Percentiles rank a stretch among this genome's conserved stretches.
These are phyloP conservation scores for Capsella bursapastoris DNA, from an alignment of 345 rosid species.

Conservation along the genomic window DNA sequence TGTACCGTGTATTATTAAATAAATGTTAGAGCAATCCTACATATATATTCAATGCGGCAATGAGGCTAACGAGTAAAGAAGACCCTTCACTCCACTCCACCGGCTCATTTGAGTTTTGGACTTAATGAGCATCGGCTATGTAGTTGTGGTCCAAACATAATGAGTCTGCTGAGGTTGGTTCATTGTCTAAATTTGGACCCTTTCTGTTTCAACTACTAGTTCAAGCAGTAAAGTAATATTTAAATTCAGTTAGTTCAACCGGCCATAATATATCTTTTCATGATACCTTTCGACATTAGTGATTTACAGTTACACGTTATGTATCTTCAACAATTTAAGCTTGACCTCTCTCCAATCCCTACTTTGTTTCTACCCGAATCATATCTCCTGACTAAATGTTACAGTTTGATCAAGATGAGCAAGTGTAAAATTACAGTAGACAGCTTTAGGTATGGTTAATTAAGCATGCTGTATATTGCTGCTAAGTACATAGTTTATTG, in stretches of 20 bases:
- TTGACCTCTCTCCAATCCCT: background rate
- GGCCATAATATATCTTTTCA: background rate
- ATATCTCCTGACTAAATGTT: background rate
- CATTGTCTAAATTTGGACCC: constrained; percentile 12
- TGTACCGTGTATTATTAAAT: background rate
- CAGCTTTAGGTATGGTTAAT: background rate
- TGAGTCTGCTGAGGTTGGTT: constrained; percentile 35
- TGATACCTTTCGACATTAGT: background rate
- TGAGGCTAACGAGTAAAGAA: constrained; percentile 12
- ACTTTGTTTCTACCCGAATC: background rate
- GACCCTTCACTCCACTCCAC: constrained; percentile 9
- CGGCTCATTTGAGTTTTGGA: constrained; percentile 18
- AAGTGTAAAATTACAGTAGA: too few species aligned
- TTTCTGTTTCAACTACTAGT: constrained; percentile 24
- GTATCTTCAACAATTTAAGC: background rate
- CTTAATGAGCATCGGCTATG: constrained; percentile 18
- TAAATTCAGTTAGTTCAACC: constrained; percentile 7
- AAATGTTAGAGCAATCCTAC: background rate
- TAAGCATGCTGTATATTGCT: background rate
- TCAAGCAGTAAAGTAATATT: constrained; percentile 4
- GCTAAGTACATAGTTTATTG: constrained; percentile 2
- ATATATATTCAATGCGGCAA: background rate
- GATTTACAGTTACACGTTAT: background rate
- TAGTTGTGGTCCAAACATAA: constrained; percentile 2
- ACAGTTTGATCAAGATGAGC: background rate